Percentiles rank a stretch among this genome's conserved stretches.
phyloP scores from a whole-genome alignment of 352 stramenopile genomes.

The Halophytophthora polymorphica region DNA sequence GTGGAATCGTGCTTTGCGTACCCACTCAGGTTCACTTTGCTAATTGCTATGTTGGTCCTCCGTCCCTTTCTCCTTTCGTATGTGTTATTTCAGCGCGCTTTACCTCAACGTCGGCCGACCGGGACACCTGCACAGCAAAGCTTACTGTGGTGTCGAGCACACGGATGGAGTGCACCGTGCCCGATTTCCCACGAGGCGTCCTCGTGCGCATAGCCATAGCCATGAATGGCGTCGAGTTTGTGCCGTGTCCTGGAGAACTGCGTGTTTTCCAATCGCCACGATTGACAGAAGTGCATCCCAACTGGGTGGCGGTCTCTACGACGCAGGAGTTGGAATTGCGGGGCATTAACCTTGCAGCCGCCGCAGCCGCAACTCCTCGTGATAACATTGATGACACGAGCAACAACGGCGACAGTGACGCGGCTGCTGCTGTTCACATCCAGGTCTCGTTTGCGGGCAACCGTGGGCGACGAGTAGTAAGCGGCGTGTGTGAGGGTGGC shows the following conservation, averaged over 20 bases:
- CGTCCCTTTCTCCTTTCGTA: not conserved
- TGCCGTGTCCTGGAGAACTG: slow-evolving; percentile 42
- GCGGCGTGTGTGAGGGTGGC: slow-evolving; percentile 32
- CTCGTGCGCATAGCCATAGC: slow-evolving; percentile 47
- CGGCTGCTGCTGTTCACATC: slow-evolving; percentile 7
- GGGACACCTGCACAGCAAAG: slow-evolving; percentile 29
- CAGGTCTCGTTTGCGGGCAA: slow-evolving; percentile 45
- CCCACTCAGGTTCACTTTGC: not conserved
- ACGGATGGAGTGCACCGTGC: slow-evolving; percentile 52
- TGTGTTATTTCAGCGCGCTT: slow-evolving; percentile 35
- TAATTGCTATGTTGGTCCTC: not conserved
- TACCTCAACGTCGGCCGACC: slow-evolving; percentile 27
- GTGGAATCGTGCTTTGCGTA: slow-evolving; percentile 6
- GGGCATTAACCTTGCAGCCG: slow-evolving; percentile 58
- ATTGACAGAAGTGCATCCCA: slow-evolving; percentile 47
- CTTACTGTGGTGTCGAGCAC: slow-evolving; percentile 40
- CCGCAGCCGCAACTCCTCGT: not conserved
- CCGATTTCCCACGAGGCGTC: slow-evolving; percentile 54
- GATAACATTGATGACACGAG: slow-evolving; percentile 20
- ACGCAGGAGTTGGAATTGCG: slow-evolving; percentile 34
- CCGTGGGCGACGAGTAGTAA: slow-evolving; percentile 15
- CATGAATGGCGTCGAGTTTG: slow-evolving; percentile 70
- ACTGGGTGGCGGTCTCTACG: slow-evolving; percentile 44
- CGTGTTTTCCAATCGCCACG: slow-evolving; percentile 59
- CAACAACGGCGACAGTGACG: not conserved